phyloP scores from a whole-genome alignment of 2,329 filamentous ascomycete species.

The Penicillium frequentans region DNA sequence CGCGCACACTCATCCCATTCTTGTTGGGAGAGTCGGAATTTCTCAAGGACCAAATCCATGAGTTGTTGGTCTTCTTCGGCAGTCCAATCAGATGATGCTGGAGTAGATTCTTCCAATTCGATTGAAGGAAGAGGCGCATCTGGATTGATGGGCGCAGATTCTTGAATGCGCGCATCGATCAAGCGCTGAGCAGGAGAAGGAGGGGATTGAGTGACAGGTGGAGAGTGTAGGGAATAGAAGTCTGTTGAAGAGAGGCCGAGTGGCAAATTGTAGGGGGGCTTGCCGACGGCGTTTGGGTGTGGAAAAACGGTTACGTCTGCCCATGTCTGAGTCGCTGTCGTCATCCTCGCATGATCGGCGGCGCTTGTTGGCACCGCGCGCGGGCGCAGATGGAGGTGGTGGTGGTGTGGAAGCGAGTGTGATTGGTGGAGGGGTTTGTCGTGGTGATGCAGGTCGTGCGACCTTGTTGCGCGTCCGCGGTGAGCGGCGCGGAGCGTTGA shows the following conservation, averaged over 20 bases:
- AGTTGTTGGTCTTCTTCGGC: slow-evolving; percentile 44
- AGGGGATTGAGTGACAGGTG: slow-evolving; percentile 34
- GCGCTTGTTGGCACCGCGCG: slow-evolving; percentile 42
- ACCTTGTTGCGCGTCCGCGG: slow-evolving; percentile 32
- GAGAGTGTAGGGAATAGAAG: slow-evolving; percentile 44
- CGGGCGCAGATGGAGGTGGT: slow-evolving; percentile 25
- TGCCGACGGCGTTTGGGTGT: slow-evolving; percentile 49
- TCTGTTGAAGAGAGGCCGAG: slow-evolving; percentile 45
- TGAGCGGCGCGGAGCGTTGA: slow-evolving; percentile 29
- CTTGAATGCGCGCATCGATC: slow-evolving; percentile 4
- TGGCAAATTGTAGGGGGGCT: slow-evolving; percentile 46
- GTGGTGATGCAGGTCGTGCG: slow-evolving; percentile 20
- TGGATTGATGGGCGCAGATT: slow-evolving; percentile 25
- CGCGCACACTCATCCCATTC: slow-evolving; percentile 50
- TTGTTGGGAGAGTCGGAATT: slow-evolving; percentile 42
- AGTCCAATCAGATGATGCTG: slow-evolving; percentile 33
- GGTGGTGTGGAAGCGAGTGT: slow-evolving; percentile 18
- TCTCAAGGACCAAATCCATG: slow-evolving; percentile 46
- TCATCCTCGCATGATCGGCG: slow-evolving; percentile 32
- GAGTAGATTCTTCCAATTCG: slow-evolving; percentile 24
- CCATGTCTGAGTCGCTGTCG: slow-evolving; percentile 13
- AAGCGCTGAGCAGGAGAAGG: slow-evolving; percentile 24
- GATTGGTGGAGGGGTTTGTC: slow-evolving; percentile 20
- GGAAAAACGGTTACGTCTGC: slow-evolving; percentile 29
- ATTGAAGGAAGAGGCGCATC: slow-evolving; percentile 39